Evolutionary conservation across 2,329 filamentous ascomycete genomes (phyloP).

Genomic region (Aureobasidium sp.): DNA sequence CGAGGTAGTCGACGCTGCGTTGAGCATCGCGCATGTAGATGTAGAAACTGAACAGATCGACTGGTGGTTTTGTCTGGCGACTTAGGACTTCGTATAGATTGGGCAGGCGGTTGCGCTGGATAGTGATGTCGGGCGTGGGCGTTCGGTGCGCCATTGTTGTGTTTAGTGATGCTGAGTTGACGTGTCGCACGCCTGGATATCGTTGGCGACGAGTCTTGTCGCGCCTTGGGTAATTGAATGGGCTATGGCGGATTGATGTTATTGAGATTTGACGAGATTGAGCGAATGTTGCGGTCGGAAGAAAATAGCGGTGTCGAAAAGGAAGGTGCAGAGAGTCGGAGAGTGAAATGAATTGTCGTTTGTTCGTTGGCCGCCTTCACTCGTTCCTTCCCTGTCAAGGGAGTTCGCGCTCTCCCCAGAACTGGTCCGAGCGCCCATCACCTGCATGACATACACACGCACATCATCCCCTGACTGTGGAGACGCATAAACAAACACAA

Average conservation of each 20-base stretch:
- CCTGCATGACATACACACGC: background rate
- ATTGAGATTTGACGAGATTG: background rate
- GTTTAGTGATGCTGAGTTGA: background rate
- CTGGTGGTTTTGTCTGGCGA: constrained; percentile 84
- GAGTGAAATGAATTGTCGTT: constrained; percentile 11
- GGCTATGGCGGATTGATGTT: background rate
- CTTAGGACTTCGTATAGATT: constrained; percentile 94
- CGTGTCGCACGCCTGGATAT: constrained; percentile 3
- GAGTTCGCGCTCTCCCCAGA: background rate
- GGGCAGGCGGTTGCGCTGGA: constrained; percentile 69
- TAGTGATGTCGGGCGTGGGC: background rate
- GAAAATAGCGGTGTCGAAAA: background rate
- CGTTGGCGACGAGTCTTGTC: background rate
- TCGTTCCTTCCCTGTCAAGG: background rate
- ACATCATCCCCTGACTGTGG: background rate
- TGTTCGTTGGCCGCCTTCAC: constrained; percentile 1
- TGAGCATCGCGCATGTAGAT: constrained; percentile 99
- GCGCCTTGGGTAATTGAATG: background rate
- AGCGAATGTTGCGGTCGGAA: background rate
- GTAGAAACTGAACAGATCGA: constrained; percentile 97
- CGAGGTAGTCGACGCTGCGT: constrained; percentile 91
- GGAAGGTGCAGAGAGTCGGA: background rate
- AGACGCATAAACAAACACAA: background rate
- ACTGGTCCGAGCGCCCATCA: background rate
- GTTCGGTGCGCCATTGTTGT: constrained; percentile 7